Conservation (phyloP, 805 yeast species). For the Candida patagonica region DNA sequence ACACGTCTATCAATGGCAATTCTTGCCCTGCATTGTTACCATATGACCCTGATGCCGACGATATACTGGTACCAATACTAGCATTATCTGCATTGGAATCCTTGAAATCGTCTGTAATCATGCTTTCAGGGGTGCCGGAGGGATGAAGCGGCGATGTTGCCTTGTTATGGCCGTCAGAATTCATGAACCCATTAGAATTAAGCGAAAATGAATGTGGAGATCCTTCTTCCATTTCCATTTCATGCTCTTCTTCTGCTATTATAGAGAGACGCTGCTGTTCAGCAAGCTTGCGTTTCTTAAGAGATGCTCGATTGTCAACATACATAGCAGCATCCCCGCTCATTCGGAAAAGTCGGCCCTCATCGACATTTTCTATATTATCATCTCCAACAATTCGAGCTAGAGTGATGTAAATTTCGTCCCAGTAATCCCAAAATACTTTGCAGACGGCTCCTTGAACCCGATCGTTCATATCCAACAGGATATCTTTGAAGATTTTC, state of each 20-base stretch:
- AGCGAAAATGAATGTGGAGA: no score
- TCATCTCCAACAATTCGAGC: slow-evolving; percentile 22
- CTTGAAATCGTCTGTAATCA: slow-evolving; percentile 4
- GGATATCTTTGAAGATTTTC: slow-evolving; percentile 18
- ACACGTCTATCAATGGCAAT: slow-evolving; percentile 13
- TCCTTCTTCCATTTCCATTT: no score
- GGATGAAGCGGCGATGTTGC: not conserved
- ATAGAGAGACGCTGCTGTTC: slow-evolving; percentile 15
- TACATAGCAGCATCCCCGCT: slow-evolving; percentile 27
- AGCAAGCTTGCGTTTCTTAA: slow-evolving; percentile 16
- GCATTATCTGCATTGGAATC: not conserved
- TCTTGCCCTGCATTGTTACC: not conserved
- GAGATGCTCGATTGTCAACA: slow-evolving; percentile 18
- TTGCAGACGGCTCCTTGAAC: slow-evolving; percentile 24
- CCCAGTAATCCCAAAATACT: slow-evolving; percentile 30
- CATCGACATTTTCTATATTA: slow-evolving; percentile 19
- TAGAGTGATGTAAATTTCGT: slow-evolving; percentile 22
- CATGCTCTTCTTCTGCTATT: slow-evolving; percentile 2
- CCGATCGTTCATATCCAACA: slow-evolving; percentile 21
- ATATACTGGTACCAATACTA: not conserved
- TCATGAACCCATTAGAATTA: no score
- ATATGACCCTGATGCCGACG: not conserved
- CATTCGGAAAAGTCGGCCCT: slow-evolving; percentile 25
- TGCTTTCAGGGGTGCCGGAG: slow-evolving; percentile 1
- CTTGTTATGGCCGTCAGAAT: no score